phyloP scores from a whole-genome alignment of 2,329 filamentous ascomycete genomes.

The Aspergillus nomiae region DNA sequence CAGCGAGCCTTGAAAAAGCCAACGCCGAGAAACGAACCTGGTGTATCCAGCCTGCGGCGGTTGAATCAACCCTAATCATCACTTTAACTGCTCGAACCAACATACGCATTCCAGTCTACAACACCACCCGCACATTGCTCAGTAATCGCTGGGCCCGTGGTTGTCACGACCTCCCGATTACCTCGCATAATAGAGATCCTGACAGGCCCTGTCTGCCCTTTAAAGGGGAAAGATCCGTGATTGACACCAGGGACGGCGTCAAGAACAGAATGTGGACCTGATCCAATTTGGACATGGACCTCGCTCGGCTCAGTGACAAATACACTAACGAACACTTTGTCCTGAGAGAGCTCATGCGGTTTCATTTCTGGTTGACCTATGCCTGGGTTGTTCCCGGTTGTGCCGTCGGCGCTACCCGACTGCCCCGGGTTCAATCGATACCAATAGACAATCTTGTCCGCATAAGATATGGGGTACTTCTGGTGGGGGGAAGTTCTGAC shows the following conservation, averaged over 20 bases:
- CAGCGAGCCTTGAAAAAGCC: neutral
- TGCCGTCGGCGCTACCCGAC: slow-evolving; percentile 32
- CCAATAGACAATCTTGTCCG: slow-evolving; percentile 38
- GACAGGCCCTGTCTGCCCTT: slow-evolving; percentile 32
- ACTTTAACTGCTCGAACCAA: slow-evolving; percentile 29
- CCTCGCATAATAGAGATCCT: slow-evolving; percentile 28
- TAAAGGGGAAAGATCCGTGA: slow-evolving; percentile 36
- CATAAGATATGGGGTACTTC: slow-evolving; percentile 18
- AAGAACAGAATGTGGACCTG: slow-evolving; percentile 21
- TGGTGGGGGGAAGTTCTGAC: slow-evolving; percentile 34
- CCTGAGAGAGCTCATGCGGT: slow-evolving; percentile 32
- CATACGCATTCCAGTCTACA: slow-evolving; percentile 40
- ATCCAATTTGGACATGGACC: slow-evolving; percentile 33
- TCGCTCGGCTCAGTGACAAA: slow-evolving; percentile 29
- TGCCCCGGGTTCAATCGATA: slow-evolving; percentile 35
- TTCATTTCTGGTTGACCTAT: slow-evolving; percentile 29
- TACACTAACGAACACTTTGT: slow-evolving; percentile 34
- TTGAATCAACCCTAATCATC: too few species aligned
- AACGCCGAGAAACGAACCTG: neutral
- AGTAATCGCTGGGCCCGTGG: slow-evolving; percentile 34
- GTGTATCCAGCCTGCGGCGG: neutral
- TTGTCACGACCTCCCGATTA: slow-evolving; percentile 21
- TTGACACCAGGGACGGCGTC: slow-evolving; percentile 30
- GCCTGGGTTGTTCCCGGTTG: slow-evolving; percentile 37
- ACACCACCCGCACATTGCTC: slow-evolving; percentile 27